Conservation (phyloP, 2,329 filamentous ascomycete genomes). For the Colletotrichum zoysiae region DNA sequence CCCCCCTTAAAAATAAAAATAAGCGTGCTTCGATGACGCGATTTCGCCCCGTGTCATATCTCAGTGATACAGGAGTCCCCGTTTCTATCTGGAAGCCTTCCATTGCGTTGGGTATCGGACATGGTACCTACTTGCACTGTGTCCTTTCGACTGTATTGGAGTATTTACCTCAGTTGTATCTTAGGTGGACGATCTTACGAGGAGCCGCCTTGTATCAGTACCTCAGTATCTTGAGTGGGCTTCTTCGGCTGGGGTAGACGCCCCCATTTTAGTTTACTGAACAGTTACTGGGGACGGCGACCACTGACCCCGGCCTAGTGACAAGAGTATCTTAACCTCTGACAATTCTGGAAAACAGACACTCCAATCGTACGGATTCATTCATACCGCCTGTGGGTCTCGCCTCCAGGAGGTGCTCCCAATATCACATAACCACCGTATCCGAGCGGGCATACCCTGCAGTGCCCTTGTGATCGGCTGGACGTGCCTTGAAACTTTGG, state of each 20-base stretch:
- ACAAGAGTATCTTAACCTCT: not conserved
- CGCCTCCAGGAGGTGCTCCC: not conserved
- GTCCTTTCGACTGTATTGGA: too few relatives aligned
- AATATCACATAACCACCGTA: not conserved
- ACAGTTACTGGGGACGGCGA: not conserved
- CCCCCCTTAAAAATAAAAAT: too few relatives aligned
- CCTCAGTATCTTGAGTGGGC: conserved; percentile 1
- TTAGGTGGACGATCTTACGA: too few relatives aligned
- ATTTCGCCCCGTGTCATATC: not conserved
- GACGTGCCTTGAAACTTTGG: conserved; percentile 1
- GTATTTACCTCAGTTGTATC: too few relatives aligned
- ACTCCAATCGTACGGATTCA: not conserved
- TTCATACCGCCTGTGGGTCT: not conserved
- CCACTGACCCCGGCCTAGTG: not conserved
- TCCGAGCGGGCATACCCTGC: not conserved
- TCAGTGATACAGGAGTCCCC: too few relatives aligned
- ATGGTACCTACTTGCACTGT: too few relatives aligned
- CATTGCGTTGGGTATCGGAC: too few relatives aligned
- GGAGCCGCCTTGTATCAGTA: too few relatives aligned
- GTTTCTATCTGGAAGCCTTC: too few relatives aligned
- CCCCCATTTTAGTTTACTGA: not conserved
- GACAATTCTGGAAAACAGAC: not conserved
- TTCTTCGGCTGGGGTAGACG: not conserved
- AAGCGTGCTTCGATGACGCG: not conserved
- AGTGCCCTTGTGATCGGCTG: not conserved